These are phyloP conservation scores for Phaseolus coccineus DNA, from an alignment of 331 rosid genomes.

Conservation along the genomic window DNA sequence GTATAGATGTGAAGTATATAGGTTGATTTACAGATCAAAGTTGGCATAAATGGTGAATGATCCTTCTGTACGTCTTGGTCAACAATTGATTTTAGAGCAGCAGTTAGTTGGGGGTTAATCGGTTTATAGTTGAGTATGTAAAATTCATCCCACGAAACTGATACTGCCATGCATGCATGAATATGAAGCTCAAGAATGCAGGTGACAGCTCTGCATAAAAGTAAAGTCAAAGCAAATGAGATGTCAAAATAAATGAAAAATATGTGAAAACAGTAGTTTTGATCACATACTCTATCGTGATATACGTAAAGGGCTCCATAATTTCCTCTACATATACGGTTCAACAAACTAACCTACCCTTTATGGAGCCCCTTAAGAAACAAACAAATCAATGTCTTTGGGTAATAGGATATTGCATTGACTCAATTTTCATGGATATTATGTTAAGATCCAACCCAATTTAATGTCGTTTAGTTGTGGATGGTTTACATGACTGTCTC, in stretches of 20 bases:
- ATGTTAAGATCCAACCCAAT: conserved; percentile 7
- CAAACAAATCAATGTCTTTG: background rate
- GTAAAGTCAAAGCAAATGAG: background rate
- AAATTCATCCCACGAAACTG: background rate
- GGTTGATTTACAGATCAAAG: too few relatives aligned
- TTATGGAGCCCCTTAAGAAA: conserved; percentile 27
- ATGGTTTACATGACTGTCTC: background rate
- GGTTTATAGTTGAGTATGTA: background rate
- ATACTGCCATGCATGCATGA: too few relatives aligned
- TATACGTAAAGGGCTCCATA: background rate
- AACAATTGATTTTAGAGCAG: background rate
- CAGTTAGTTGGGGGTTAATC: background rate
- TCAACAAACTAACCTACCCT: conserved; percentile 56
- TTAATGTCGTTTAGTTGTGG: background rate
- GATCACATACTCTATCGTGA: background rate
- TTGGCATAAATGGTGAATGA: too few relatives aligned
- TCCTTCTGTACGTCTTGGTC: too few relatives aligned
- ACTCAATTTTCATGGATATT: background rate
- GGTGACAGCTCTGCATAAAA: background rate
- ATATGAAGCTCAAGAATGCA: background rate
- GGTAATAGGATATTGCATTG: background rate
- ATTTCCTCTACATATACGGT: background rate
- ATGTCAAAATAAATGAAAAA: too few relatives aligned
- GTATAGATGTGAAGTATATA: too few relatives aligned
- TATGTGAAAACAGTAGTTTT: too few relatives aligned